These are phyloP conservation scores for Candida railenensis DNA, from an alignment of 805 yeast genomes.

Conservation along the genomic window DNA sequence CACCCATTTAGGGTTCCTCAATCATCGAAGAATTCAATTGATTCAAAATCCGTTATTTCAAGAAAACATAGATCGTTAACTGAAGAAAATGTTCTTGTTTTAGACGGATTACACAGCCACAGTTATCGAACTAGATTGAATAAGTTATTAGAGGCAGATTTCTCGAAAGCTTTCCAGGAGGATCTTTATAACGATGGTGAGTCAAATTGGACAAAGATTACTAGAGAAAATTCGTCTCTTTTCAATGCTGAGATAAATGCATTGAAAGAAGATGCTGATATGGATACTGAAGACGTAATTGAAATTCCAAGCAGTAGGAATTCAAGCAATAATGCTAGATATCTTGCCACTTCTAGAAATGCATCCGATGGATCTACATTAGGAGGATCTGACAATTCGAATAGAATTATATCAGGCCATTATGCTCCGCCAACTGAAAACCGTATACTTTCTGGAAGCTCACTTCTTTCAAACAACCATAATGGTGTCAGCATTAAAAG, in stretches of 20 bases:
- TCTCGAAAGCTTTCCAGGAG: constrained; percentile 3
- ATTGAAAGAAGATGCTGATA: constrained; percentile 17
- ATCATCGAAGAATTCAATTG: not conserved
- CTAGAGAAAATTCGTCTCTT: constrained; percentile 22
- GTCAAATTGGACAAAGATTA: constrained; percentile 23
- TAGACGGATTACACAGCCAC: constrained; percentile 5
- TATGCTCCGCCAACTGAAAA: not conserved
- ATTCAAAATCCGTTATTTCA: not conserved
- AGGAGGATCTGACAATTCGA: constrained; percentile 2
- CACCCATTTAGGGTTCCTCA: constrained; percentile 1
- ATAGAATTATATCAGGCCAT: not conserved
- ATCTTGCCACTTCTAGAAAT: not conserved
- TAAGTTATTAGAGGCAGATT: not conserved
- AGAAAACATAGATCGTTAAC: constrained; percentile 1
- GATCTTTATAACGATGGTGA: constrained; percentile 18
- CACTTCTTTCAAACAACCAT: not conserved
- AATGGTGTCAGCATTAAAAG: not conserved
- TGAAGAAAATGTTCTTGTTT: constrained; percentile 3
- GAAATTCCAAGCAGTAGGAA: not conserved
- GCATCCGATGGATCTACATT: not conserved
- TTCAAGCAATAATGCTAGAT: not conserved
- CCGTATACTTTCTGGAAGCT: not conserved
- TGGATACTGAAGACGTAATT: constrained; percentile 12
- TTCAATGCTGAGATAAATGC: constrained; percentile 21
- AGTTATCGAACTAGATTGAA: constrained; percentile 5